Evolutionary conservation across 768 basidiomycete species (phyloP).

Genomic region (Psilocybe sp.): DNA sequence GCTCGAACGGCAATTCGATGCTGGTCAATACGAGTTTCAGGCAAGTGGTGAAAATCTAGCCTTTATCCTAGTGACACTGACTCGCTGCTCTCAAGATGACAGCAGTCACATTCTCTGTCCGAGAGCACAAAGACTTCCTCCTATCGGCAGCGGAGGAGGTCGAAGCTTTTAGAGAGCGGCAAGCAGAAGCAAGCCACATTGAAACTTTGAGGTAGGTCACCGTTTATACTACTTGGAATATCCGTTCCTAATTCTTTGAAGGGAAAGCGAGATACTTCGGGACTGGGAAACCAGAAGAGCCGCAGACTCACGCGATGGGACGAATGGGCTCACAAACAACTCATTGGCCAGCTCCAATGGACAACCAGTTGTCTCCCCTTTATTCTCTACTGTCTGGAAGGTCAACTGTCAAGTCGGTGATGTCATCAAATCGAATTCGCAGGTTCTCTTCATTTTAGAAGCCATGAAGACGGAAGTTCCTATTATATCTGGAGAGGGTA

Average conservation of each 20-base stretch:
- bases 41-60: conserved; percentile 29
- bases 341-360: conserved; percentile 1
- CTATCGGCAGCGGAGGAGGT: conserved; percentile 40
- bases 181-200: conserved; percentile 28
- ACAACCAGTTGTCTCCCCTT: conserved; percentile 26
- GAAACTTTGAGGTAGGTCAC: conserved; percentile 40
- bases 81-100: conserved; percentile 36
- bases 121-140: conserved; percentile 41
- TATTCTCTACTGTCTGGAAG: conserved; percentile 51
- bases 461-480: conserved; percentile 68
- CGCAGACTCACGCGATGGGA: neutral
- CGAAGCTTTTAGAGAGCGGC: conserved; percentile 35
- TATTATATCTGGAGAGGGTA: conserved; percentile 40
- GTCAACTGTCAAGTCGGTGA: conserved; percentile 43
- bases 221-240: neutral
- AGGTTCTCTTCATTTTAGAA: conserved; percentile 50
- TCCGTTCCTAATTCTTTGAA: conserved; percentile 11
- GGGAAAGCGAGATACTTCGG: conserved; percentile 38
- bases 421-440: conserved; percentile 34
- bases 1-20: conserved; percentile 50
- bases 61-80: conserved; percentile 6
- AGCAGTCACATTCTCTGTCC: conserved; percentile 49
- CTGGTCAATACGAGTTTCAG: conserved; percentile 45
- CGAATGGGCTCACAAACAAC: conserved; percentile 1
- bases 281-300: conserved; percentile 36